These are phyloP conservation scores for Adansonia rubrostipa DNA, from an alignment of 441 rosid genomes.

Conservation along the genomic window DNA sequence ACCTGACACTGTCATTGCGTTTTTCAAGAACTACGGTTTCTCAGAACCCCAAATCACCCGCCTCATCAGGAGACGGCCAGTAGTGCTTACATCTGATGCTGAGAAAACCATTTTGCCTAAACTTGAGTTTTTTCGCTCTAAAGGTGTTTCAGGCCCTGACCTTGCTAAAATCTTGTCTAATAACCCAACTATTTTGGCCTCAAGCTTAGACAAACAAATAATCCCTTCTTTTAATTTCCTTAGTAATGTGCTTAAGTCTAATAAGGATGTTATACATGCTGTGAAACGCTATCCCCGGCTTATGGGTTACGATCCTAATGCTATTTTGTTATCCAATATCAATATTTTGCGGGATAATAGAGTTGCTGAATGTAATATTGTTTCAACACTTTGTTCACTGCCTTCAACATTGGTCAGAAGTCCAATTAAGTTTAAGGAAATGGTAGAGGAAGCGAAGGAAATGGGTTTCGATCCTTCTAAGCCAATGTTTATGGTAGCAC, in stretches of 20 bases:
- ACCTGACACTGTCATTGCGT: slow-evolving; percentile 23
- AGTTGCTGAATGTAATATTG: slow-evolving; percentile 28
- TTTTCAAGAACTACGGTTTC: slow-evolving; percentile 30
- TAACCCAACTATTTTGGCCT: slow-evolving; percentile 4
- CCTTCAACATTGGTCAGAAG: background rate
- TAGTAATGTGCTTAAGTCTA: background rate
- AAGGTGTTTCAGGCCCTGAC: slow-evolving; percentile 25
- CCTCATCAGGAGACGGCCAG: slow-evolving; percentile 22
- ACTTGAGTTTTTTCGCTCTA: slow-evolving; percentile 32
- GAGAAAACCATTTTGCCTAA: slow-evolving; percentile 30
- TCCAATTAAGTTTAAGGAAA: background rate
- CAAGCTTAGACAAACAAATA: background rate
- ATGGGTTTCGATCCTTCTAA: slow-evolving; percentile 36
- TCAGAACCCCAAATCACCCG: slow-evolving; percentile 27
- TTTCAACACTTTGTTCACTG: background rate
- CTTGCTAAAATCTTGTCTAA: slow-evolving; percentile 16
- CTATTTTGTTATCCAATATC: slow-evolving; percentile 8
- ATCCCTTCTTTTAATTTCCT: background rate
- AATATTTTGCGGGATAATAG: slow-evolving; percentile 21
- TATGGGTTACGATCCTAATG: background rate
- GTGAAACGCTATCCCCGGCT: background rate
- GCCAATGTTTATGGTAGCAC: slow-evolving; percentile 25
- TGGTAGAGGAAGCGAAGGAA: slow-evolving; percentile 23
- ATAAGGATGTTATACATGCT: background rate
- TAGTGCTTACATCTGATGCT: slow-evolving; percentile 8